Percentiles rank a stretch among this genome's conserved stretches.
phyloP scores from a whole-genome alignment of 371 early-diverging fungal genomes.

The Smittium mucronatum region DNA sequence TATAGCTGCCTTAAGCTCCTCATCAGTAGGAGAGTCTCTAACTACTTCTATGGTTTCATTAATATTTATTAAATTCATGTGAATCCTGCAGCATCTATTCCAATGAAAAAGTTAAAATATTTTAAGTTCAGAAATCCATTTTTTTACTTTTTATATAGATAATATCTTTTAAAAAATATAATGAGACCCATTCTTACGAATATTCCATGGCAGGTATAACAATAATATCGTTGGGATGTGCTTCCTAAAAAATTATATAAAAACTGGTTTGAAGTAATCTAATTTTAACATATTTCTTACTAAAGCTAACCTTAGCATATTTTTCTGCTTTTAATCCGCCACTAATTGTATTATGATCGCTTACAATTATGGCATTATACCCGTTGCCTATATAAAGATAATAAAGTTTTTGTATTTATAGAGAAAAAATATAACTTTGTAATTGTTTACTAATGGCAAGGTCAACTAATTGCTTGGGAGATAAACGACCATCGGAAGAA shows the following conservation, averaged over 20 bases:
- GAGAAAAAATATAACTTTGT: not conserved
- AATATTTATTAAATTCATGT: constrained; percentile 65
- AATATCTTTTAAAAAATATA: not conserved
- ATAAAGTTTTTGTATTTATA: constrained; percentile 4
- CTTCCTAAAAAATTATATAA: no score
- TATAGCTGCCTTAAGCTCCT: constrained; percentile 46
- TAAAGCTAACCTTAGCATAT: no score
- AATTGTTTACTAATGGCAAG: constrained; percentile 51
- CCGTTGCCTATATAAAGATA: constrained; percentile 40
- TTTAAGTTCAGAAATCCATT: not conserved
- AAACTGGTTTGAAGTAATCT: no score
- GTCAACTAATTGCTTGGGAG: constrained; percentile 44
- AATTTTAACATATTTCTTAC: no score
- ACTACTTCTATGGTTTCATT: constrained; percentile 45
- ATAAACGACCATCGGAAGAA: constrained; percentile 53
- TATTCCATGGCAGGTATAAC: no score
- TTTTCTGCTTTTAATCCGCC: no score
- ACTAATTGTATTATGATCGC: no score
- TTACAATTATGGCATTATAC: constrained; percentile 58
- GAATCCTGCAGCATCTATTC: constrained; percentile 50
- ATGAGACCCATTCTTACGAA: no score
- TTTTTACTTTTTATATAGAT: not conserved
- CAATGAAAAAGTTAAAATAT: constrained; percentile 1
- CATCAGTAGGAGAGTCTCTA: constrained; percentile 46
- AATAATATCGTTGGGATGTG: no score